Evolutionary conservation across 2,329 filamentous ascomycete genomes (phyloP).

Genomic region (Verticillium dahliae): DNA sequence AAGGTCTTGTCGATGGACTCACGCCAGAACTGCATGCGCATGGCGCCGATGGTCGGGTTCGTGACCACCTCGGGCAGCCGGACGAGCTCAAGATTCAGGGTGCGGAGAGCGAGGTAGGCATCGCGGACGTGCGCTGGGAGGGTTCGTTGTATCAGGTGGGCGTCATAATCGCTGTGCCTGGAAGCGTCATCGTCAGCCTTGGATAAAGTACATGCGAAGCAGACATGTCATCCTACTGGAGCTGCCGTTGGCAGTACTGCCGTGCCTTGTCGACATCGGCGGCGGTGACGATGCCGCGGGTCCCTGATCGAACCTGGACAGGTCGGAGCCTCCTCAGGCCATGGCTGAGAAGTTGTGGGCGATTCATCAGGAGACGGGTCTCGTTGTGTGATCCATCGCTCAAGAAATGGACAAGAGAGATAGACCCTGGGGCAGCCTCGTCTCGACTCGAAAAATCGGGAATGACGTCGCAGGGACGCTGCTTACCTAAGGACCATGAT

Average conservation of each 20-base stretch:
- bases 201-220: too few relatives aligned
- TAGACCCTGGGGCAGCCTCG: background rate
- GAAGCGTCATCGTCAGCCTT: background rate
- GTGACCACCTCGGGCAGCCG: slow-evolving; percentile 85
- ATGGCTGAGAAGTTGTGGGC: slow-evolving; percentile 26
- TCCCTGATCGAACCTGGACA: slow-evolving; percentile 7
- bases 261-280: slow-evolving; percentile 46
- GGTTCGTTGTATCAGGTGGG: slow-evolving; percentile 80
- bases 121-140: slow-evolving; percentile 68
- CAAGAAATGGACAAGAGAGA: background rate
- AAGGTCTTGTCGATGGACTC: slow-evolving; percentile 77
- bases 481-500: background rate
- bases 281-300: slow-evolving; percentile 35
- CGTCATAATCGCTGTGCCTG: slow-evolving; percentile 84
- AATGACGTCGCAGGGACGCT: background rate
- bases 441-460: background rate
- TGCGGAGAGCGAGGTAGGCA: slow-evolving; percentile 83
- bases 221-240: slow-evolving; percentile 31
- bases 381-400: background rate
- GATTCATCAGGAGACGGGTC: slow-evolving; percentile 29
- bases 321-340: slow-evolving; percentile 28
- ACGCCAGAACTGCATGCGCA: slow-evolving; percentile 94
- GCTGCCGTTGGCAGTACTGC: slow-evolving; percentile 46
- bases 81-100: slow-evolving; percentile 88
- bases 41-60: slow-evolving; percentile 74